Conservation (phyloP, 2,329 filamentous ascomycete genomes). For the Neopestalotiopsis clavispora region DNA sequence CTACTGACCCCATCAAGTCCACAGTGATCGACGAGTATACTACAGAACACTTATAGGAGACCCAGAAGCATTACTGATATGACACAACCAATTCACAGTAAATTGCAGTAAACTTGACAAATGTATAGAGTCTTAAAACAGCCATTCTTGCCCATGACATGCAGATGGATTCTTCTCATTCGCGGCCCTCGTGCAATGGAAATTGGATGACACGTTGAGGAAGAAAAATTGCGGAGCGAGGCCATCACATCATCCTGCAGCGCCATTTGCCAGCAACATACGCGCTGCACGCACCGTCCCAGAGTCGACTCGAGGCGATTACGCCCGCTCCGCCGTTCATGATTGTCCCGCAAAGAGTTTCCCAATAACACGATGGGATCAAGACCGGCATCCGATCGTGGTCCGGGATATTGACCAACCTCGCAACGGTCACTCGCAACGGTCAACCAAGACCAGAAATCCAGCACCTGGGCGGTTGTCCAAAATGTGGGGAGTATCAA, state of each 20-base stretch:
- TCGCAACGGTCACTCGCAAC: neutral
- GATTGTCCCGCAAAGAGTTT: neutral
- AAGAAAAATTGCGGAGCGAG: neutral
- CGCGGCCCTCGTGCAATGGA: neutral
- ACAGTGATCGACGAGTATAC: conserved; percentile 2
- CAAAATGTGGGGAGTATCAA: neutral
- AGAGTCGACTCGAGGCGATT: neutral
- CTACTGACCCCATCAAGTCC: neutral
- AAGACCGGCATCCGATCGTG: neutral
- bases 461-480: neutral
- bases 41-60: neutral
- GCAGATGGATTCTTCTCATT: neutral
- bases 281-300: neutral
- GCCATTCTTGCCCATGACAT: neutral
- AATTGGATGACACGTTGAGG: neutral
- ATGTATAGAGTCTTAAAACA: neutral
- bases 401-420: neutral
- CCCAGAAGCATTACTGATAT: neutral
- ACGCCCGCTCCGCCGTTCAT: neutral
- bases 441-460: neutral
- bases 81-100: neutral
- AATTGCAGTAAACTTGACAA: neutral
- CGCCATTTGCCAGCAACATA: neutral
- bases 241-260: neutral
- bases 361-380: neutral